Evolutionary conservation across 495 filamentous ascomycete species (phyloP).

Genomic region (Podospora tetraspora): DNA sequence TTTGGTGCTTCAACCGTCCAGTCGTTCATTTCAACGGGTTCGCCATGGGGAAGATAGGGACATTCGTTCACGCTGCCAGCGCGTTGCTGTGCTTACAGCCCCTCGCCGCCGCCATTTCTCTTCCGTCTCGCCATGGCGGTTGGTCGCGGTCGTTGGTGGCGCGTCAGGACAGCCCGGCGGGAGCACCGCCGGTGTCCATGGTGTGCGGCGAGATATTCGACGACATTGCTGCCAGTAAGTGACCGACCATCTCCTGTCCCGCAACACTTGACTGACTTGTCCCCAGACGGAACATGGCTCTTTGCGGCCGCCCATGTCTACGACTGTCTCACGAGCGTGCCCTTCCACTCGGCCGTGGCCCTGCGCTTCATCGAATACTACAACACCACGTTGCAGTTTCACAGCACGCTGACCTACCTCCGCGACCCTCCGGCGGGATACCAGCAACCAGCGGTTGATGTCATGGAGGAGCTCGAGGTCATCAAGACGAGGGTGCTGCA

Average conservation of each 20-base stretch:
- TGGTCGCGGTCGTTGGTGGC: background rate
- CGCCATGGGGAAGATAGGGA: background rate
- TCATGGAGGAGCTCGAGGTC: background rate
- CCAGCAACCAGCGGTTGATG: background rate
- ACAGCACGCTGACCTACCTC: background rate
- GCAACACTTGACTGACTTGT: background rate
- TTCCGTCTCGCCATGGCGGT: background rate
- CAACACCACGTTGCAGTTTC: background rate
- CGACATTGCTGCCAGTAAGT: background rate
- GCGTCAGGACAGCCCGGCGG: background rate
- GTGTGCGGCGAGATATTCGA: background rate
- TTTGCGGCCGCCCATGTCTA: background rate
- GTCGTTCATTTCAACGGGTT: background rate
- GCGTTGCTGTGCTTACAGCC: background rate
- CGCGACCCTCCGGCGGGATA: background rate
- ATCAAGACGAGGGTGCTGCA: background rate
- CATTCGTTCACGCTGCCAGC: background rate
- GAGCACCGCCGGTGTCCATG: background rate
- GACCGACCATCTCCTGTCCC: background rate
- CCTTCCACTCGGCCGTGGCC: background rate
- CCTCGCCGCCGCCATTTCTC: background rate
- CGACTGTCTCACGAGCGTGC: background rate
- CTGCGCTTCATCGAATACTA: background rate
- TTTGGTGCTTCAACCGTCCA: background rate
- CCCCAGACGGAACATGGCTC: background rate